Percentiles rank a stretch among this genome's conserved stretches.
Evolutionary conservation across 2,329 filamentous ascomycete genomes (phyloP).

Genomic region (Passalora sequoiae): DNA sequence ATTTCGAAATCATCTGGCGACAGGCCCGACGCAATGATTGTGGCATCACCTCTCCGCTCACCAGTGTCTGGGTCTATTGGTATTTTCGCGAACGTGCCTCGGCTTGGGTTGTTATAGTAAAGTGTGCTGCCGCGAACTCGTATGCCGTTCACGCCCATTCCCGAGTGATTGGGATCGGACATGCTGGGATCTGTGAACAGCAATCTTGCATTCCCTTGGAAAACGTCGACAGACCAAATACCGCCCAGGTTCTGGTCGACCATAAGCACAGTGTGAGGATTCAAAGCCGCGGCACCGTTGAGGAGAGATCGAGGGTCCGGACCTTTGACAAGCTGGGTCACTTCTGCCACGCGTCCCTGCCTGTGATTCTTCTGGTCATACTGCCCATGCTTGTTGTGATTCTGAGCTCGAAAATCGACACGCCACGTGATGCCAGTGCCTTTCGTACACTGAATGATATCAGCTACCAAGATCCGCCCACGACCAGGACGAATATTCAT

Average conservation of each 20-base stretch:
- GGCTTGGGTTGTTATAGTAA: constrained; percentile 3
- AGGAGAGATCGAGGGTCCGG: neutral
- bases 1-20: constrained; percentile 3
- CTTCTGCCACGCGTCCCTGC: neutral
- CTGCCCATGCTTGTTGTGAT: too few species aligned
- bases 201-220: neutral
- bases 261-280: neutral
- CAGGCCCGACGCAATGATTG: neutral
- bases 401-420: neutral
- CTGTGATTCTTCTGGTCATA: neutral
- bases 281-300: neutral
- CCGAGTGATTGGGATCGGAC: neutral
- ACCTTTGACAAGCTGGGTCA: neutral
- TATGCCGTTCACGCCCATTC: constrained; percentile 1
- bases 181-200: neutral
- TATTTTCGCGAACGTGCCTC: neutral
- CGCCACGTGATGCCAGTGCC: constrained; percentile 1
- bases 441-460: too few species aligned
- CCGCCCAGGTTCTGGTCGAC: constrained; percentile 1
- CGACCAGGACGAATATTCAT: neutral
- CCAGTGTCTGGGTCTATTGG: constrained; percentile 1
- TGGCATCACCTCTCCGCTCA: neutral
- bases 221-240: neutral
- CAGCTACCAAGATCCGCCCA: too few species aligned
- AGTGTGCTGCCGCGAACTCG: neutral